Conservation (phyloP, 164 flowering plant genomes). For the Chimonanthus praecox region DNA sequence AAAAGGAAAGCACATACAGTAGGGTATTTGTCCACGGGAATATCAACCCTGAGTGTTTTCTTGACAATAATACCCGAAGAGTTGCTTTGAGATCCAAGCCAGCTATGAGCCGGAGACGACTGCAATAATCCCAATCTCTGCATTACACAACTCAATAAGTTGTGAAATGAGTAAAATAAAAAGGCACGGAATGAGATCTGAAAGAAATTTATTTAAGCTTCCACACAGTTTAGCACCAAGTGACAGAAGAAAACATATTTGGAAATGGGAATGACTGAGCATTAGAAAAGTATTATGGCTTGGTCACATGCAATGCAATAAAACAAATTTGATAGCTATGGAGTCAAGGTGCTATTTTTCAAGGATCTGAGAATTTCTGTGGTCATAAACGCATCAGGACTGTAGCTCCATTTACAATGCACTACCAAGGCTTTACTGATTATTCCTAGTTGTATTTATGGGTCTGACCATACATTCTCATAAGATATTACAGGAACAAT, state of each 20-base stretch:
- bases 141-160: constrained; percentile 17
- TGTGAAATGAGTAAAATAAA: constrained; percentile 9
- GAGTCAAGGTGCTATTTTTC: background rate
- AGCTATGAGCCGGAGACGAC: constrained; percentile 59
- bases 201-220: background rate
- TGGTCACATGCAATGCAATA: background rate
- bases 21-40: constrained; percentile 87
- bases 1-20: constrained; percentile 45
- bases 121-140: constrained; percentile 71
- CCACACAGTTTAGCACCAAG: background rate
- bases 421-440: background rate
- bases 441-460: background rate
- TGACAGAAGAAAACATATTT: background rate
- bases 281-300: background rate
- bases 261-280: background rate
- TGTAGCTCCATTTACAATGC: background rate
- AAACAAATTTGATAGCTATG: background rate
- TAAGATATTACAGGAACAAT: background rate
- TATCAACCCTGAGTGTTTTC: constrained; percentile 84
- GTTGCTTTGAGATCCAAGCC: constrained; percentile 80
- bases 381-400: background rate
- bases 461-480: background rate
- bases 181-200: background rate
- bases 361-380: background rate
- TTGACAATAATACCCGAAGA: constrained; percentile 85